These are phyloP conservation scores for Veloboletus limbatus DNA, from an alignment of 1,284 basidiomycete species.

Conservation along the genomic window DNA sequence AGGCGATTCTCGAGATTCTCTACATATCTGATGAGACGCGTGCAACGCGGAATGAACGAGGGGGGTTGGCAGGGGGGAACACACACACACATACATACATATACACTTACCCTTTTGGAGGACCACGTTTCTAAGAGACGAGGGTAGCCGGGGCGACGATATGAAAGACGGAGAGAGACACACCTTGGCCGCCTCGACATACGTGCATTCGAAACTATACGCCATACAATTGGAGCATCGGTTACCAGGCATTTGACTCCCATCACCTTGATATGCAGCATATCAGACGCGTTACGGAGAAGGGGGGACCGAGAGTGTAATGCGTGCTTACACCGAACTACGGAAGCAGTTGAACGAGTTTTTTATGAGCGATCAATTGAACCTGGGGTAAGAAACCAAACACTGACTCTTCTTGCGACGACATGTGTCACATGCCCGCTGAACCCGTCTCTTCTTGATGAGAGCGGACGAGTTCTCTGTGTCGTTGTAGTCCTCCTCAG, in stretches of 20 bases:
- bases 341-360: not conserved
- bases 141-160: no score
- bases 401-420: conserved; percentile 68
- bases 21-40: conserved; percentile 49
- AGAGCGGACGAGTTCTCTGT: conserved; percentile 16
- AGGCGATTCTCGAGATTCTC: conserved; percentile 71
- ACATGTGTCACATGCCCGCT: conserved; percentile 74
- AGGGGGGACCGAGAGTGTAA: no score
- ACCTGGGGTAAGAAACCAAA: no score
- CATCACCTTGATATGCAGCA: conserved; percentile 52
- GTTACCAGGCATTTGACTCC: conserved; percentile 61
- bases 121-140: conserved; percentile 71
- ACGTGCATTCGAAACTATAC: conserved; percentile 73
- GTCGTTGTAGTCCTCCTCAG: conserved; percentile 45
- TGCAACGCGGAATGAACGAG: no score
- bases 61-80: no score
- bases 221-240: conserved; percentile 78
- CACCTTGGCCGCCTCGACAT: conserved; percentile 72
- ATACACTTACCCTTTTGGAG: conserved; percentile 86
- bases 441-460: conserved; percentile 64
- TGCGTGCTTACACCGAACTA: conserved; percentile 53
- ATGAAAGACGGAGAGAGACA: conserved; percentile 14
- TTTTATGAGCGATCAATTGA: conserved; percentile 12
- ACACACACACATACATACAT: no score
- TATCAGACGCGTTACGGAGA: no score